Evolutionary conservation across 2,329 filamentous ascomycete species (phyloP).

Genomic region (Lojkania enalia): DNA sequence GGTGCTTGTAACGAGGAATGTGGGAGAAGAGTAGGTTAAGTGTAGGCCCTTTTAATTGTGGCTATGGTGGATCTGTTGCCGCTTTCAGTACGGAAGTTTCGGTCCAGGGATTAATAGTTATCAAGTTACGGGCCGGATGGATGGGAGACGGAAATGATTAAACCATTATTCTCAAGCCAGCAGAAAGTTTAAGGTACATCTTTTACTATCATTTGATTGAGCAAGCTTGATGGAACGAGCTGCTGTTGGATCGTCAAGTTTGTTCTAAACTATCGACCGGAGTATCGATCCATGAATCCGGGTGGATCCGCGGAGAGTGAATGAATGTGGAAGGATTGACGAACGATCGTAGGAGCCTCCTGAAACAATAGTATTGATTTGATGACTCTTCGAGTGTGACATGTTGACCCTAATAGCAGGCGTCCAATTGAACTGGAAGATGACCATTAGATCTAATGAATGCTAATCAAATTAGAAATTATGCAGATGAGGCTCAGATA

Average conservation of each 20-base stretch:
- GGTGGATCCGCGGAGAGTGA: no score
- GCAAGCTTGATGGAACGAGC: background rate
- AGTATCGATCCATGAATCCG: no score
- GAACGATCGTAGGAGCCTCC: no score
- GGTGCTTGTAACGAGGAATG: no score
- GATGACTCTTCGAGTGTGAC: no score
- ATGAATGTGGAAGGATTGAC: no score
- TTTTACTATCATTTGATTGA: background rate
- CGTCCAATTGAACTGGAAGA: no score
- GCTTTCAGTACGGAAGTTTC: constrained; percentile 5
- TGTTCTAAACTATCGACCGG: no score
- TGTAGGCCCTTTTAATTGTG: background rate
- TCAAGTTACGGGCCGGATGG: background rate
- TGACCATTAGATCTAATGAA: no score
- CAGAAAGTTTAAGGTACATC: background rate
- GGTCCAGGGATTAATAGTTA: background rate
- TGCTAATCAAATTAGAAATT: constrained; percentile 3
- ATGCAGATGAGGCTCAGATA: constrained; percentile 8
- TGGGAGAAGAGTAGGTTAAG: background rate
- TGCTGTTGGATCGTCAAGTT: no score
- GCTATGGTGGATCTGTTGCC: background rate
- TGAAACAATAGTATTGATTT: no score
- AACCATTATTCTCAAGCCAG: background rate
- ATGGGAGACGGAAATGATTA: background rate
- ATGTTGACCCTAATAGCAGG: no score